A percentile compares a stretch with the other conserved stretches of the same genome.
Evolutionary conservation across 768 basidiomycete genomes (phyloP).

Genomic region (Gymnopilus junonius): DNA sequence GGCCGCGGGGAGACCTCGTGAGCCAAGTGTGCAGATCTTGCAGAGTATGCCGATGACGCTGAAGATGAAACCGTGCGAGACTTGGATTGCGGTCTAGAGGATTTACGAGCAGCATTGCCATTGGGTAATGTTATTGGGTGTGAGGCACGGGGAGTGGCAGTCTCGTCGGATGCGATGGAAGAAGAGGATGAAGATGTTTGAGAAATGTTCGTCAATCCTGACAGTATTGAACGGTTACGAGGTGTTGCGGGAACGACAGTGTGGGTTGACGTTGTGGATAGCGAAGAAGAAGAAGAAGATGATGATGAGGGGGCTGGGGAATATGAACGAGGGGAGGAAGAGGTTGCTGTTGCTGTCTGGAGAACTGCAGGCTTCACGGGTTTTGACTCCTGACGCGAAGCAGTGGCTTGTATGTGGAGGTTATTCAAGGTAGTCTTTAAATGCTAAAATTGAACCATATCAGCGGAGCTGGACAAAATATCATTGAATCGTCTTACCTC

Average conservation of each 20-base stretch:
- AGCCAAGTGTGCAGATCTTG: conserved; percentile 21
- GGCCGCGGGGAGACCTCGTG: conserved; percentile 21
- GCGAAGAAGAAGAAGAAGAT: conserved; percentile 68
- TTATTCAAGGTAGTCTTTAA: conserved; percentile 44
- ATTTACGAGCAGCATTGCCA: conserved; percentile 7
- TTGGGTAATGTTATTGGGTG: conserved; percentile 12
- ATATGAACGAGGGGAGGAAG: conserved; percentile 39
- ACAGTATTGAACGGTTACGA: conserved; percentile 30
- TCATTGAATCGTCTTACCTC: conserved; percentile 46
- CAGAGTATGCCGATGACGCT: conserved; percentile 26
- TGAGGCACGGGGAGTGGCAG: conserved; percentile 35
- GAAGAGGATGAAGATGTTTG: conserved; percentile 38
- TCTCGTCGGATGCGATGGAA: conserved; percentile 43
- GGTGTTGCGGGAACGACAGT: conserved; percentile 65
- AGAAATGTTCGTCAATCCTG: conserved; percentile 28
- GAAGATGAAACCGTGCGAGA: conserved; percentile 29
- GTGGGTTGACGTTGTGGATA: conserved; percentile 74
- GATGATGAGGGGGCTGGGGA: conserved; percentile 61
- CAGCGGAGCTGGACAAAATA: conserved; percentile 10
- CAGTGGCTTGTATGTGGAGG: conserved; percentile 42
- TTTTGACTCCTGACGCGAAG: conserved; percentile 32
- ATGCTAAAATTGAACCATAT: conserved; percentile 30
- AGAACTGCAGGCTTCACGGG: conserved; percentile 6
- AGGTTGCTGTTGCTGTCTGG: conserved; percentile 24
- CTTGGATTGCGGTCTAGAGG: conserved; percentile 26